Conservation (phyloP, 441 rosid species). For the Jatropha podagrica region DNA sequence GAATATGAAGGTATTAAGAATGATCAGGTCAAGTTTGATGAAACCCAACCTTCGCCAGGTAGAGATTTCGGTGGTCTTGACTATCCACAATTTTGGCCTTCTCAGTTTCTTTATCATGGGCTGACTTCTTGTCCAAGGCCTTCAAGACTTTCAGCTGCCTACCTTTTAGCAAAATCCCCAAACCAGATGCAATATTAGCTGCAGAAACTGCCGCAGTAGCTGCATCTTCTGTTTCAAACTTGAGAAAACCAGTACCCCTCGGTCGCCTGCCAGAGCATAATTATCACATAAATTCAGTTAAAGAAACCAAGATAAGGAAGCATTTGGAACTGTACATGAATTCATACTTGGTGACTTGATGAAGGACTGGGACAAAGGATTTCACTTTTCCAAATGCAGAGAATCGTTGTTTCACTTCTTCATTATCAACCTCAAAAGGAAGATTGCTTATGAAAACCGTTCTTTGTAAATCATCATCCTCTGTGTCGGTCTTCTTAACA, state of each 20-base stretch:
- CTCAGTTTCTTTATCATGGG: constrained; percentile 63
- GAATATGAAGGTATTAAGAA: constrained; percentile 2
- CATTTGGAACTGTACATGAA: constrained; percentile 15
- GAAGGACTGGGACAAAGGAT: constrained; percentile 75
- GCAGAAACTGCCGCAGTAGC: constrained; percentile 74
- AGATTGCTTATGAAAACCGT: constrained; percentile 81
- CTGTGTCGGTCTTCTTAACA: constrained; percentile 36
- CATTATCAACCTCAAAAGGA: constrained; percentile 68
- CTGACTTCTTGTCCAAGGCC: constrained; percentile 85
- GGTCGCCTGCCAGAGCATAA: constrained; percentile 68
- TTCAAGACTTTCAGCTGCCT: constrained; percentile 70
- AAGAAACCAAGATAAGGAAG: constrained; percentile 14
- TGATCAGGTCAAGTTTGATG: constrained; percentile 7
- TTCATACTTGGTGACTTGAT: constrained; percentile 81
- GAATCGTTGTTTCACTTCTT: constrained; percentile 78
- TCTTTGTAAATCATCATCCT: constrained; percentile 64
- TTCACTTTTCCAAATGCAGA: constrained; percentile 74
- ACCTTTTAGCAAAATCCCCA: constrained; percentile 78
- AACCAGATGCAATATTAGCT: constrained; percentile 56
- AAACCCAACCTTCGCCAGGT: constrained; percentile 76
- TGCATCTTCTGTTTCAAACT: constrained; percentile 72
- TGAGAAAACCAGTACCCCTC: constrained; percentile 87
- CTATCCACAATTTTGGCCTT: constrained; percentile 66
- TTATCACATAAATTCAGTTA: constrained; percentile 9
- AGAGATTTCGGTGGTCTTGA: constrained; percentile 75